Conservation (phyloP, 2,329 filamentous ascomycete species). For the Diaporthe velutina region DNA sequence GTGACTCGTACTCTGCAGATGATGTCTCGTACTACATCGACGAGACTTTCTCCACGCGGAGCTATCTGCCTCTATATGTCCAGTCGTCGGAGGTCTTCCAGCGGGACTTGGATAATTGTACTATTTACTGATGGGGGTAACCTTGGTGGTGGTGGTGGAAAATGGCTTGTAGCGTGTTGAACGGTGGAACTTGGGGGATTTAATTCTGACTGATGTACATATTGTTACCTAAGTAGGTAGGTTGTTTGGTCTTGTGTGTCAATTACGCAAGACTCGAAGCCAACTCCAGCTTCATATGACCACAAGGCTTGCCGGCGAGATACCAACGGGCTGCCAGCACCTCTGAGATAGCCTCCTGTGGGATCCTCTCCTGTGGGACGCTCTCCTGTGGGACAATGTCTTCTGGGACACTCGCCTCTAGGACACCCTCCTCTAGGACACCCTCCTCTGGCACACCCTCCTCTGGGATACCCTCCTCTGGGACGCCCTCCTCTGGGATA, state of each 20-base stretch:
- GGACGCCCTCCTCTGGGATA: too few relatives aligned
- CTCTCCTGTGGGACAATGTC: too few relatives aligned
- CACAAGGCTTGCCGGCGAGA: background rate
- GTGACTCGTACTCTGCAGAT: conserved; percentile 49
- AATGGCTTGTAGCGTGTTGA: background rate
- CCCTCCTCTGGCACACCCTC: too few relatives aligned
- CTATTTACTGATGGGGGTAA: conserved; percentile 38
- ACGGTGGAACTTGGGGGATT: background rate
- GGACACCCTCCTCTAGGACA: too few relatives aligned
- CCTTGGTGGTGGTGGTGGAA: background rate
- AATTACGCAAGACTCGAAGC: too few relatives aligned
- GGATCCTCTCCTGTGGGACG: too few relatives aligned
- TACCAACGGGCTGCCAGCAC: too few relatives aligned
- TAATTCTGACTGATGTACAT: background rate
- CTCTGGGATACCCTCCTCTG: too few relatives aligned
- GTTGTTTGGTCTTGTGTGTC: too few relatives aligned
- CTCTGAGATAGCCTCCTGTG: too few relatives aligned
- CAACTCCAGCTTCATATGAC: too few relatives aligned
- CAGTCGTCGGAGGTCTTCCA: conserved; percentile 51
- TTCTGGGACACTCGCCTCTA: too few relatives aligned
- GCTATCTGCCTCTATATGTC: conserved; percentile 56
- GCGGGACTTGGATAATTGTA: conserved; percentile 52
- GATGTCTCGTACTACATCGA: conserved; percentile 55
- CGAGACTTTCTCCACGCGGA: conserved; percentile 54
- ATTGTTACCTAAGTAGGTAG: background rate